Conservation (phyloP, 179 eudicot species). For the Dionaea muscipula region DNA sequence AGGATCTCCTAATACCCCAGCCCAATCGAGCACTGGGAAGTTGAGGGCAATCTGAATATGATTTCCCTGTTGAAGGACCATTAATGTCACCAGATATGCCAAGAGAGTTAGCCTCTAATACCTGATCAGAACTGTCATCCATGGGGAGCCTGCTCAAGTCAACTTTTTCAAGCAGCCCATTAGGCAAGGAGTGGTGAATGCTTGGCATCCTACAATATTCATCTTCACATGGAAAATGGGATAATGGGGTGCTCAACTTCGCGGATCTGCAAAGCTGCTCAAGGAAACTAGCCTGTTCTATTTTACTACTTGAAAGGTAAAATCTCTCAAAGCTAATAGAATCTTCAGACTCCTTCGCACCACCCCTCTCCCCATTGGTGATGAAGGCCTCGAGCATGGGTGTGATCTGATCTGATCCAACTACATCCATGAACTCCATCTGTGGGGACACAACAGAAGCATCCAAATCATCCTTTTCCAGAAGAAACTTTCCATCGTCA, state of each 20-base stretch:
- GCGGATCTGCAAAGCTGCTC: conserved; percentile 48
- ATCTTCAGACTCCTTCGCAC: conserved; percentile 19
- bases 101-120: conserved; percentile 12
- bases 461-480: conserved; percentile 12
- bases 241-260: conserved; percentile 39
- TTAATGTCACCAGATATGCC: no score
- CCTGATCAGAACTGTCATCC: conserved; percentile 17
- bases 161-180: conserved; percentile 43
- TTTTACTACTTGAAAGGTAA: conserved; percentile 25
- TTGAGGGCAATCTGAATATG: conserved; percentile 35
- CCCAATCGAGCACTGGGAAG: conserved; percentile 30
- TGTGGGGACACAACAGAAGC: conserved; percentile 25
- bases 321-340: conserved; percentile 20
- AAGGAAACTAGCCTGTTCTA: conserved; percentile 40
- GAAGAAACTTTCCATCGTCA: conserved; percentile 18
- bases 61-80: no score
- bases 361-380: conserved; percentile 24
- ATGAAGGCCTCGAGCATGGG: no score
- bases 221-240: conserved; percentile 35
- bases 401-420: conserved; percentile 31
- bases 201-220: conserved; percentile 24
- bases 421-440: conserved; percentile 24
- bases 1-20: conserved; percentile 28
- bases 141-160: conserved; percentile 21
- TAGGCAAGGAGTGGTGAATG: conserved; percentile 44